Conservation (phyloP, 768 basidiomycete genomes). For the Exidia glandulosa region DNA sequence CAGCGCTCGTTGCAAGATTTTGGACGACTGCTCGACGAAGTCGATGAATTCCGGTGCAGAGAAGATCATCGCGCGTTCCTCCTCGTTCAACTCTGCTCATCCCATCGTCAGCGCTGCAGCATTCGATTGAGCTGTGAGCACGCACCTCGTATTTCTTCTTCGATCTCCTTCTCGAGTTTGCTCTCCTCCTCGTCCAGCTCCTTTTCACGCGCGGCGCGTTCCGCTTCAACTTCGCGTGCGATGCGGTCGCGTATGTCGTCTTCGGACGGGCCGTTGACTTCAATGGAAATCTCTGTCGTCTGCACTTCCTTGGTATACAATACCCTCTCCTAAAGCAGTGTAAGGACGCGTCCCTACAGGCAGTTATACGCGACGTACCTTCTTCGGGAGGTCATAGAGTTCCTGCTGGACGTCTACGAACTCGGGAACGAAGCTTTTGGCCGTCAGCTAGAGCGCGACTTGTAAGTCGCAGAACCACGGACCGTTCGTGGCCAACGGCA, state of each 20-base stretch:
- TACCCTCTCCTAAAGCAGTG: conserved; percentile 49
- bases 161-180: conserved; percentile 75
- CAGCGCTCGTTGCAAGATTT: conserved; percentile 88
- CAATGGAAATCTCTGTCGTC: conserved; percentile 56
- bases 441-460: too few species aligned
- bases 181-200: conserved; percentile 76
- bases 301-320: conserved; percentile 80
- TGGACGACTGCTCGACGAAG: conserved; percentile 90
- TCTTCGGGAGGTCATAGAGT: conserved; percentile 79
- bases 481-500: conserved; percentile 2
- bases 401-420: conserved; percentile 86
- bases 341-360: conserved; percentile 10
- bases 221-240: conserved; percentile 44
- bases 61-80: conserved; percentile 72
- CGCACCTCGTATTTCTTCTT: conserved; percentile 75
- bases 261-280: conserved; percentile 40
- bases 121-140: background rate
- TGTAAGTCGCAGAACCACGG: conserved; percentile 9
- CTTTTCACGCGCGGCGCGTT: conserved; percentile 47
- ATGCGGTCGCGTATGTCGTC: conserved; percentile 69
- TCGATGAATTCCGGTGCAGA: conserved; percentile 85
- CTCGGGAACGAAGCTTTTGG: conserved; percentile 59
- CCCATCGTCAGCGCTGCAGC: background rate
- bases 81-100: conserved; percentile 66
- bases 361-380: conserved; percentile 34